Conservation (phyloP, 371 early-diverging fungal genomes). For the Syncephalis plumigaleata region DNA sequence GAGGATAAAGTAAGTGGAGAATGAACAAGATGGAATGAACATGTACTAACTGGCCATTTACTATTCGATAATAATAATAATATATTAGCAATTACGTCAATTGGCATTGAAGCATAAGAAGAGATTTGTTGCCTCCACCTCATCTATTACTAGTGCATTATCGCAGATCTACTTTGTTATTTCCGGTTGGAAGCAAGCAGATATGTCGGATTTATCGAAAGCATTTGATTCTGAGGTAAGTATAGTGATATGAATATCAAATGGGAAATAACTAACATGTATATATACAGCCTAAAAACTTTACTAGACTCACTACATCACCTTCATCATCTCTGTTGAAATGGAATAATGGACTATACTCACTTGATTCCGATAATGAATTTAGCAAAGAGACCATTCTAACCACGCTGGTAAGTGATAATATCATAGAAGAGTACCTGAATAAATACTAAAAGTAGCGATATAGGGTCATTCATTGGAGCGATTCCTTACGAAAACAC, state of each 20-base stretch:
- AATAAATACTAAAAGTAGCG: background rate
- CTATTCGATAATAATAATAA: background rate
- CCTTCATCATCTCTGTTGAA: constrained; percentile 43
- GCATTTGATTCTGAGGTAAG: constrained; percentile 34
- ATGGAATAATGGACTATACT: constrained; percentile 37
- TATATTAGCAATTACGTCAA: constrained; percentile 18
- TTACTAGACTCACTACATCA: constrained; percentile 32
- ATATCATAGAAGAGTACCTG: constrained; percentile 40
- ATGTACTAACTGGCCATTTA: background rate
- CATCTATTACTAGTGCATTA: constrained; percentile 61
- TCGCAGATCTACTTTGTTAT: constrained; percentile 65
- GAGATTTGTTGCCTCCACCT: constrained; percentile 72
- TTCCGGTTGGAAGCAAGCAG: constrained; percentile 40
- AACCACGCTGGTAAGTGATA: no score
- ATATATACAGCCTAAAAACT: constrained; percentile 18
- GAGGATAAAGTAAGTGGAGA: constrained; percentile 30
- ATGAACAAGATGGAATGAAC: no score
- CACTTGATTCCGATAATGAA: constrained; percentile 69
- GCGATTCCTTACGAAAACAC: constrained; percentile 17
- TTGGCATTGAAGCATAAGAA: constrained; percentile 22
- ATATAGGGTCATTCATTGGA: constrained; percentile 2
- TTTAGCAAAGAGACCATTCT: constrained; percentile 35
- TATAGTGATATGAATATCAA: no score
- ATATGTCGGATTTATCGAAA: constrained; percentile 36
- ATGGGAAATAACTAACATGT: no score